A percentile compares a stretch with the other conserved stretches of the same genome.
phyloP scores from a whole-genome alignment of 2,329 filamentous ascomycete species.

The Colletotrichum echinochloae region DNA sequence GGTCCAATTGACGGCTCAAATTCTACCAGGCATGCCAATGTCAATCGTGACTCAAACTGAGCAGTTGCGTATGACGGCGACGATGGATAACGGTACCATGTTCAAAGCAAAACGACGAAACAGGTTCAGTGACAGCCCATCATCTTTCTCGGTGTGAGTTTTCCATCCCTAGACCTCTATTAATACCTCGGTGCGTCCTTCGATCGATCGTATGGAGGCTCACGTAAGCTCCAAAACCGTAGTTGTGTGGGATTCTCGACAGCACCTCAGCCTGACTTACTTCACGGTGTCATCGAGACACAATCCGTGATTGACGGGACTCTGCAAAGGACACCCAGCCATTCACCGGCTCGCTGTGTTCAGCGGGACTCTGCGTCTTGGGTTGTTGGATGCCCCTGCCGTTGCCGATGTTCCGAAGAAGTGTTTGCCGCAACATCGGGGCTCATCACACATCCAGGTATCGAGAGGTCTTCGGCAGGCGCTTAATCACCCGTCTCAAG shows the following conservation, averaged over 20 bases:
- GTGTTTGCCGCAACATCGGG: conserved; percentile 8
- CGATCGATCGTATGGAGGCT: conserved; percentile 25
- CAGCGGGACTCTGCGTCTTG: neutral
- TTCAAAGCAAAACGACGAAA: neutral
- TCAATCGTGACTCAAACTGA: neutral
- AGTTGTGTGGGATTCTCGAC: conserved; percentile 15
- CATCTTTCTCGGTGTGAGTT: neutral
- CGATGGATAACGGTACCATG: neutral
- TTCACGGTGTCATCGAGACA: conserved; percentile 1
- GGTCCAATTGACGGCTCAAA: conserved; percentile 6
- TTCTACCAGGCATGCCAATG: neutral
- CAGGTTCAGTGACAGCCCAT: neutral
- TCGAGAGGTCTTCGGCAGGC: conserved; percentile 23
- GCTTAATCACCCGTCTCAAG: conserved; percentile 4
- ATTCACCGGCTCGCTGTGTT: neutral
- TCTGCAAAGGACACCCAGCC: conserved; percentile 2
- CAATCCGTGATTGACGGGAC: neutral
- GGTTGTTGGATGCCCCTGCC: conserved; percentile 17
- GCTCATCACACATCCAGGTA: conserved; percentile 23
- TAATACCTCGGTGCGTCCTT: conserved; percentile 22
- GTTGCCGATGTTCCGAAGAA: neutral
- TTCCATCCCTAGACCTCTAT: conserved; percentile 20
- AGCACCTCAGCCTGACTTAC: conserved; percentile 10
- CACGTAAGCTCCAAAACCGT: conserved; percentile 23
- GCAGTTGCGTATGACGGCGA: conserved; percentile 1